These are phyloP conservation scores for Pseudogymnoascus sp. DNA, from an alignment of 2,329 filamentous ascomycete genomes.

Conservation along the genomic window DNA sequence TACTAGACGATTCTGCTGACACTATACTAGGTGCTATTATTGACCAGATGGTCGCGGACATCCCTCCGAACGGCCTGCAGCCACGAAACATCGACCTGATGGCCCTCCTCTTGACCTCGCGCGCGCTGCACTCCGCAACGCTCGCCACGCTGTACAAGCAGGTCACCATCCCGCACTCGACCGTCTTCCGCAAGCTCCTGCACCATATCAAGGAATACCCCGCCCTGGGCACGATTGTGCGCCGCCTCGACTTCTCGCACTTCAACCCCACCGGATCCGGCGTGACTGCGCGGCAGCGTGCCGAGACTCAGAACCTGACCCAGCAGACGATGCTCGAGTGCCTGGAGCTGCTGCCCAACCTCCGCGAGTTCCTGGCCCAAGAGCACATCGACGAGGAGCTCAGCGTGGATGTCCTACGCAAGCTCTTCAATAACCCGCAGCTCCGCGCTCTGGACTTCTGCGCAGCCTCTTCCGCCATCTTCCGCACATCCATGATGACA, in stretches of 20 bases:
- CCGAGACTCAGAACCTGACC: slow-evolving; percentile 69
- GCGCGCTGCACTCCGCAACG: slow-evolving; percentile 64
- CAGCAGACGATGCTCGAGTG: slow-evolving; percentile 65
- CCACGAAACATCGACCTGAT: slow-evolving; percentile 73
- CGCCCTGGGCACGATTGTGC: slow-evolving; percentile 65
- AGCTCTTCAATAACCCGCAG: slow-evolving; percentile 59
- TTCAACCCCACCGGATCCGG: slow-evolving; percentile 76
- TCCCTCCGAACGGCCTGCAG: slow-evolving; percentile 67
- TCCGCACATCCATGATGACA: slow-evolving; percentile 58
- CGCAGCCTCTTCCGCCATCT: slow-evolving; percentile 61
- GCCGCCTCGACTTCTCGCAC: slow-evolving; percentile 76
- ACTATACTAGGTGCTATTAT: slow-evolving; percentile 58
- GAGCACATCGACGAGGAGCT: slow-evolving; percentile 76
- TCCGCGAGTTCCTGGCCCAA: slow-evolving; percentile 72
- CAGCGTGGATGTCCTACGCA: slow-evolving; percentile 58
- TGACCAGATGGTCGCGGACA: slow-evolving; percentile 64
- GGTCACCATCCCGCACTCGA: slow-evolving; percentile 75
- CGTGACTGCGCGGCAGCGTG: slow-evolving; percentile 65
- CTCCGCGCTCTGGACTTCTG: slow-evolving; percentile 69
- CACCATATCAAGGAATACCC: slow-evolving; percentile 60
- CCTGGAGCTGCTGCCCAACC: slow-evolving; percentile 61
- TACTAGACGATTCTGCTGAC: slow-evolving; percentile 18
- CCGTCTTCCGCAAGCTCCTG: slow-evolving; percentile 76
- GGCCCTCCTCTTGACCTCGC: slow-evolving; percentile 69
- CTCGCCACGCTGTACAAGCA: slow-evolving; percentile 69